Conservation (phyloP, 371 early-diverging fungal species). For the Mucor sp. region DNA sequence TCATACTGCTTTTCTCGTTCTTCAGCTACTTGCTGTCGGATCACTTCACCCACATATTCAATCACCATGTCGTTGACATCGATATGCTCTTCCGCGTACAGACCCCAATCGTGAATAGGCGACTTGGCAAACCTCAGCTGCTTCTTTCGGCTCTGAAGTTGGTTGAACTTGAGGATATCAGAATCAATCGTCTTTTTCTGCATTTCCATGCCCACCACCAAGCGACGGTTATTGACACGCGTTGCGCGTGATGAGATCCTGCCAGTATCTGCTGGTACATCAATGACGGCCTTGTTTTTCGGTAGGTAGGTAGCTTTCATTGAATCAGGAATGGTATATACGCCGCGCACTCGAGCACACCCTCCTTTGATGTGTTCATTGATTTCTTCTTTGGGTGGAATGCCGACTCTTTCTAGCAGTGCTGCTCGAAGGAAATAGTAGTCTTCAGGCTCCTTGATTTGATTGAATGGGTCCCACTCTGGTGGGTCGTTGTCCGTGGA, state of each 20-base stretch:
- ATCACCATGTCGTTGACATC: constrained; percentile 95
- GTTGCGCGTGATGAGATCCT: constrained; percentile 57
- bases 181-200: constrained; percentile 51
- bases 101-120: constrained; percentile 95
- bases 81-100: constrained; percentile 92
- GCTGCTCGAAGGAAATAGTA: constrained; percentile 54
- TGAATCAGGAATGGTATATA: constrained; percentile 68
- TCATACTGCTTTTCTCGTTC: constrained; percentile 93
- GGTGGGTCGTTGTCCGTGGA: constrained; percentile 5
- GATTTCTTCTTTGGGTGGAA: constrained; percentile 1
- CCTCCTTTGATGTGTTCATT: constrained; percentile 52
- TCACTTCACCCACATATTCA: constrained; percentile 98
- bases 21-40: constrained; percentile 95
- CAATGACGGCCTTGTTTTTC: constrained; percentile 49
- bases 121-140: constrained; percentile 87
- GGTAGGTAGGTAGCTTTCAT: constrained; percentile 71
- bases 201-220: constrained; percentile 46
- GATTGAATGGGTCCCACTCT: constrained; percentile 41
- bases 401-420: constrained; percentile 36
- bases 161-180: constrained; percentile 85
- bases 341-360: constrained; percentile 74
- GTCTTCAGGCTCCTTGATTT: constrained; percentile 57
- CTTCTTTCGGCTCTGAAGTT: constrained; percentile 88
- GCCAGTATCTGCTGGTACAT: constrained; percentile 34
- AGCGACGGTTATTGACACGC: constrained; percentile 65